phyloP scores from a whole-genome alignment of 2,329 filamentous ascomycete genomes.

The Penicillium corylophilum region DNA sequence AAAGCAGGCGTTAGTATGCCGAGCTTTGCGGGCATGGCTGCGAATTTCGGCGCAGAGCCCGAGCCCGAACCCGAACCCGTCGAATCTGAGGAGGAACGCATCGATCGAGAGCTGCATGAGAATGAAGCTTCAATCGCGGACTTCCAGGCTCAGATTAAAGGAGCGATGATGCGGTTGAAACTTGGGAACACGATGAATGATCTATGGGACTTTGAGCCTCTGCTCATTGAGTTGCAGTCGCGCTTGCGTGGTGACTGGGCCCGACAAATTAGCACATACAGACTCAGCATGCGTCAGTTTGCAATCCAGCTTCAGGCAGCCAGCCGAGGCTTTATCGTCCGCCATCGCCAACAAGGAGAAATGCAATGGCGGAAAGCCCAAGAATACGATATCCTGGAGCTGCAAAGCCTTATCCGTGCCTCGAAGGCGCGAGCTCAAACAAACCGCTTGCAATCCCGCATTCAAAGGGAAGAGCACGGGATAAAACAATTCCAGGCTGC shows the following conservation, averaged over 20 bases:
- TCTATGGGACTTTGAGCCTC: constrained; percentile 81
- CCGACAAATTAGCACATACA: constrained; percentile 78
- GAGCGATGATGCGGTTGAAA: constrained; percentile 72
- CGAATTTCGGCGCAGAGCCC: constrained; percentile 85
- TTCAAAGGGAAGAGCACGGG: constrained; percentile 43
- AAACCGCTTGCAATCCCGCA: constrained; percentile 40
- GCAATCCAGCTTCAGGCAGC: constrained; percentile 77
- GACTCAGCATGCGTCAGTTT: constrained; percentile 77
- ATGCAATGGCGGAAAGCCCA: constrained; percentile 71
- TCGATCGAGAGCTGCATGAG: constrained; percentile 76
- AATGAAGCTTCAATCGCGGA: constrained; percentile 72
- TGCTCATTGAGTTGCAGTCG: constrained; percentile 78
- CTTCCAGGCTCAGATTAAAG: constrained; percentile 82
- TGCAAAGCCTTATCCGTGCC: constrained; percentile 78
- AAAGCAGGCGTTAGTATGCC: constrained; percentile 95
- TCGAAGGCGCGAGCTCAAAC: constrained; percentile 45
- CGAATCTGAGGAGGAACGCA: constrained; percentile 87
- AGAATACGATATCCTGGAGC: constrained; percentile 69
- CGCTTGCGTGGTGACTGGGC: constrained; percentile 84
- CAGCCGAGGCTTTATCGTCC: constrained; percentile 71
- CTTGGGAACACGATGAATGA: constrained; percentile 82
- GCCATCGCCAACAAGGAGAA: constrained; percentile 61
- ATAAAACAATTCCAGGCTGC: constrained; percentile 57
- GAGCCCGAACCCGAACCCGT: constrained; percentile 68
- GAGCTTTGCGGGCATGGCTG: constrained; percentile 95